Evolutionary conservation across 2,329 filamentous ascomycete genomes (phyloP).

Genomic region (Aspergillus chevalieri): DNA sequence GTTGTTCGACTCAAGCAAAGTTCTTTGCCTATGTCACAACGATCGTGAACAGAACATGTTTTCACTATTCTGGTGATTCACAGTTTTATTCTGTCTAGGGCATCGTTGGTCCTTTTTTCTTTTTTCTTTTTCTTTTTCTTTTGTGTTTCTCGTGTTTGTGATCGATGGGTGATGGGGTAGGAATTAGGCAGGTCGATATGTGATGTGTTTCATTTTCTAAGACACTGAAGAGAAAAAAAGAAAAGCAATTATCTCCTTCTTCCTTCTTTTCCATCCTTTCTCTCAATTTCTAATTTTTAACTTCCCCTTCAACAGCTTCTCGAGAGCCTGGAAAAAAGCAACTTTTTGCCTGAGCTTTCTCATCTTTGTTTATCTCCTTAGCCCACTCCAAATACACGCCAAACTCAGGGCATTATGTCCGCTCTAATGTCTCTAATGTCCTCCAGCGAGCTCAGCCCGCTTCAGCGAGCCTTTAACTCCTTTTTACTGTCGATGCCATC

Average conservation of each 20-base stretch:
- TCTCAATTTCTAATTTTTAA: neutral
- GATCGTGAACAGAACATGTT: neutral
- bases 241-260: slow-evolving; percentile 1
- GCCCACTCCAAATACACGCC: neutral
- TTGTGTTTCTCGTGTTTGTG: neutral
- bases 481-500: slow-evolving; percentile 21
- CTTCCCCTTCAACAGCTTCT: neutral
- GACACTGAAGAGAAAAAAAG: neutral
- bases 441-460: slow-evolving; percentile 3
- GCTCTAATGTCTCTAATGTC: slow-evolving; percentile 7
- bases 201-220: neutral
- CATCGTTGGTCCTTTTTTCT: too few species aligned
- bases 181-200: neutral
- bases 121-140: too few species aligned
- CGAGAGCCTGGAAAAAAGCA: neutral
- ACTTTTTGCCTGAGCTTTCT: neutral
- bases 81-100: too few species aligned
- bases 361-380: neutral
- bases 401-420: slow-evolving; percentile 7
- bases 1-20: neutral
- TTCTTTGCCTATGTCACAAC: neutral
- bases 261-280: neutral
- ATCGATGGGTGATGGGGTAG: neutral
- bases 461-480: slow-evolving; percentile 21
- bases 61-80: neutral